These are phyloP conservation scores for Taphrina communis DNA, from an alignment of 1,139 yeast species.

Conservation along the genomic window DNA sequence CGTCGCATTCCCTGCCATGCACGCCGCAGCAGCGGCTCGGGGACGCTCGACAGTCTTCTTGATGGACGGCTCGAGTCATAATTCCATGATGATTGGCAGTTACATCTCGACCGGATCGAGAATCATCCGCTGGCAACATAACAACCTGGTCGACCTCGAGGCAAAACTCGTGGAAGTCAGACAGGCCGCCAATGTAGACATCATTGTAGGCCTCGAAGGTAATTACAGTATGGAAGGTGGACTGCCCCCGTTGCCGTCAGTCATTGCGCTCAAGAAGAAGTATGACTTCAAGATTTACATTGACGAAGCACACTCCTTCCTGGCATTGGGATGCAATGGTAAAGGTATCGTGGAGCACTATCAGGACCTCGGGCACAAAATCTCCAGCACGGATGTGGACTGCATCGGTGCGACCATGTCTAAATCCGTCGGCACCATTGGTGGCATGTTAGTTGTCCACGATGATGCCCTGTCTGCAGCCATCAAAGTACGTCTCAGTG, in stretches of 20 bases:
- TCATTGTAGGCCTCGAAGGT: slow-evolving; percentile 91
- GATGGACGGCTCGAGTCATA: slow-evolving; percentile 37
- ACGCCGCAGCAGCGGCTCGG: slow-evolving; percentile 20
- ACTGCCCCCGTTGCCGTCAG: slow-evolving; percentile 78
- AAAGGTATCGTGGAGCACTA: slow-evolving; percentile 59
- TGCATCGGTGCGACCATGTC: slow-evolving; percentile 38
- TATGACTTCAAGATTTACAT: slow-evolving; percentile 88
- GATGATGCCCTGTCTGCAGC: slow-evolving; percentile 9
- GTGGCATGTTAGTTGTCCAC: slow-evolving; percentile 31
- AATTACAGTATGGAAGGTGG: slow-evolving; percentile 98
- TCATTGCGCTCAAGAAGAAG: slow-evolving; percentile 76
- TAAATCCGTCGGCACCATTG: slow-evolving; percentile 35
- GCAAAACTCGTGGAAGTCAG: slow-evolving; percentile 12
- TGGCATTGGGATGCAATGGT: slow-evolving; percentile 93
- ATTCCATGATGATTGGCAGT: slow-evolving; percentile 38
- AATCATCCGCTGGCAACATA: slow-evolving; percentile 29
- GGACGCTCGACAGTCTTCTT: slow-evolving; percentile 29
- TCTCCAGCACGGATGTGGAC: slow-evolving; percentile 30
- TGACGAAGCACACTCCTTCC: slow-evolving; percentile 97
- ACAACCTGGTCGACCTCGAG: slow-evolving; percentile 30
- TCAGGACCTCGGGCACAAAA: slow-evolving; percentile 25
- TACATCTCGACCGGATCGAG: slow-evolving; percentile 28
- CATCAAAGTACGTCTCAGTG: slow-evolving; percentile 18
- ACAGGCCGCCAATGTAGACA: slow-evolving; percentile 53
- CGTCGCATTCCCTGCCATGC: slow-evolving; percentile 32